Evolutionary conservation across 257 asterid species (phyloP).

Genomic region (Solanum bulbocastanum): DNA sequence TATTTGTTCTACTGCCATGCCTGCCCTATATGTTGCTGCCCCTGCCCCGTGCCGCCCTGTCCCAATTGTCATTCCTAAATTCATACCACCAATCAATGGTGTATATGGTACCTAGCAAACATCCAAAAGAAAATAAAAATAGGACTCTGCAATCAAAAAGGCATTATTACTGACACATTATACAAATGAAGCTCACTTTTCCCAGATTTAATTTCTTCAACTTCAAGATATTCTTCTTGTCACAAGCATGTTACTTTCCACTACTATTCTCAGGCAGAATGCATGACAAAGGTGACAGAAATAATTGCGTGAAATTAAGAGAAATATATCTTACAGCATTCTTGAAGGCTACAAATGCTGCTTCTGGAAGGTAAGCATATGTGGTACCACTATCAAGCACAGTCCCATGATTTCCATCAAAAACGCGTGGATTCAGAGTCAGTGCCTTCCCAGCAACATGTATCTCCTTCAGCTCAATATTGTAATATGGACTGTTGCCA

Average conservation of each 20-base stretch:
- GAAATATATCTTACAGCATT: slow-evolving; percentile 60
- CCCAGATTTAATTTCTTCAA: neutral
- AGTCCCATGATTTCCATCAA: slow-evolving; percentile 88
- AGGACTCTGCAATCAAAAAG: neutral
- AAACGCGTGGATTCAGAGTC: slow-evolving; percentile 45
- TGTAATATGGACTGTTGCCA: slow-evolving; percentile 99
- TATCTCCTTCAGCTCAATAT: slow-evolving; percentile 87
- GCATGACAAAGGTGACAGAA: neutral
- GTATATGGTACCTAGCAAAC: neutral
- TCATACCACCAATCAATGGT: neutral
- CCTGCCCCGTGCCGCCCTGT: neutral
- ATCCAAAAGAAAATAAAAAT: neutral
- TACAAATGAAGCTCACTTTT: neutral
- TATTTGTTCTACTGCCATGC: neutral
- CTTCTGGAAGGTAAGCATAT: slow-evolving; percentile 92
- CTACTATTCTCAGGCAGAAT: neutral
- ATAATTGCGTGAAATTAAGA: slow-evolving; percentile 1
- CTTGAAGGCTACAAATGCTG: slow-evolving; percentile 74
- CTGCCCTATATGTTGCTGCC: neutral
- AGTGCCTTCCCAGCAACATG: slow-evolving; percentile 94
- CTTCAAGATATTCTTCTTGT: neutral
- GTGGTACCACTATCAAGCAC: slow-evolving; percentile 98
- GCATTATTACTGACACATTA: neutral
- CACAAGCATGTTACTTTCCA: neutral
- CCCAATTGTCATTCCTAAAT: neutral